phyloP scores from a whole-genome alignment of 441 rosid species.

The Erodium texanum region DNA sequence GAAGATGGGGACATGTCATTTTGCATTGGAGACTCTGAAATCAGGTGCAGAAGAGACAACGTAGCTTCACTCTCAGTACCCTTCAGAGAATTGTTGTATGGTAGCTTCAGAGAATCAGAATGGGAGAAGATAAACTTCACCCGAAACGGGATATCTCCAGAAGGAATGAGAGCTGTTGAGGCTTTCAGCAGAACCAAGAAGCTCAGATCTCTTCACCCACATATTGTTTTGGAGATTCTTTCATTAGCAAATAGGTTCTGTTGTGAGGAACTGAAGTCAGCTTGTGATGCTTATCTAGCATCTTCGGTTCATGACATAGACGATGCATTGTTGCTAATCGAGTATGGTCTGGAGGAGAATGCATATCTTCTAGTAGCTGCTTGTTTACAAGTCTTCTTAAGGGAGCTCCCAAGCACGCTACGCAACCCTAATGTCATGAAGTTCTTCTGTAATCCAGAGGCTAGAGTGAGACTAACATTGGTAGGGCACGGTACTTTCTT shows the following conservation, averaged over 20 bases:
- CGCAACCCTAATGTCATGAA: conserved; percentile 51
- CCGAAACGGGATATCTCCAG: conserved; percentile 52
- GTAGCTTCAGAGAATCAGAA: conserved; percentile 56
- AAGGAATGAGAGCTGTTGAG: conserved; percentile 71
- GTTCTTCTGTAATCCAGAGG: conserved; percentile 53
- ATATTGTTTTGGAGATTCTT: conserved; percentile 63
- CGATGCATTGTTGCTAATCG: conserved; percentile 58
- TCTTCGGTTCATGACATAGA: conserved; percentile 47
- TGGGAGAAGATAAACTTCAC: conserved; percentile 65
- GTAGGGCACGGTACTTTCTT: conserved; percentile 78
- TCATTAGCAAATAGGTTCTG: conserved; percentile 74
- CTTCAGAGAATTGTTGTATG: conserved; percentile 68
- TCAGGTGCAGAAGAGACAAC: conserved; percentile 56
- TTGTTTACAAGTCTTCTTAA: conserved; percentile 73
- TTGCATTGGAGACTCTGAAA: conserved; percentile 74
- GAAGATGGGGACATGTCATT: conserved; percentile 64
- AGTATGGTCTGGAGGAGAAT: conserved; percentile 73
- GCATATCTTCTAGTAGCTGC: conserved; percentile 71
- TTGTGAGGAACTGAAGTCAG: conserved; percentile 69
- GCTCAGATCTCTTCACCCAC: conserved; percentile 37
- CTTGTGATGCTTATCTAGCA: conserved; percentile 71
- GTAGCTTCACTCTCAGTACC: conserved; percentile 71
- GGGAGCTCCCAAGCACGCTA: conserved; percentile 69
- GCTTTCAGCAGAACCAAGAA: conserved; percentile 56
- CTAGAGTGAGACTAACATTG: conserved; percentile 49